Evolutionary conservation across 306 rosid species (phyloP), one percentile per base, ranked within the genome.

Genomic region (Rosa rugosa): DNA sequence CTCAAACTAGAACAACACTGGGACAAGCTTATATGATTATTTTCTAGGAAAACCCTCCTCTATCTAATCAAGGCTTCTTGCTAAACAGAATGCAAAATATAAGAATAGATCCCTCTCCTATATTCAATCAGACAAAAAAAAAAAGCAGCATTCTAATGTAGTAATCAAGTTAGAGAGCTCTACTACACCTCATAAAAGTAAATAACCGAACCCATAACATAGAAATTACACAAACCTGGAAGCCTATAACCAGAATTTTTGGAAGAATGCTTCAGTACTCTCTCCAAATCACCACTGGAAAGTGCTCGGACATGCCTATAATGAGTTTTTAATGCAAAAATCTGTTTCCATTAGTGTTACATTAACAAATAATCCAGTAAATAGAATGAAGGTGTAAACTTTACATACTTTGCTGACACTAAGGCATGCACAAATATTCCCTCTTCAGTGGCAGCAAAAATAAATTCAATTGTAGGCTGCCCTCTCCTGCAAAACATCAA

Each of bases 401-500:
- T 25, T 27, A 67, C 84, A 45, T 89, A 95, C 99, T 95, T 95
- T 57, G 97, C 92, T 54, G 98, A 91, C 59, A 91, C 88, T 69
- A 92, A 80, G 77, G 83, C 98, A 82, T 95, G 98, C 76, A 93
- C 86, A 79, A 90, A 91, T 75, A 95, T 85, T 76, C 97, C 97
- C 85, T 95, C 99, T 80, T 93, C 97, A 12, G 91, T 91, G 53
- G 97, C 98, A 86, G 98, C 83, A 92, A 95, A 92, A 63, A 89
- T 81, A 85, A 95, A 95, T 82, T 95, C 99, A 72, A 95, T 57
- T 7, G 88, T 87, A 59, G 96, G 98, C 75, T 89, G 97, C 63
- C 99, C 99, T 87, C 91, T 91, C 91, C 99, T 94, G 88, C 72
- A 82, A 83, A 73, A 81, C 68, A 70, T 75, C 27, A 79, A 77